Base-by-base conservation (phyloP, 192 early-diverging fungal species). In the Gigaspora rosea region DNA sequence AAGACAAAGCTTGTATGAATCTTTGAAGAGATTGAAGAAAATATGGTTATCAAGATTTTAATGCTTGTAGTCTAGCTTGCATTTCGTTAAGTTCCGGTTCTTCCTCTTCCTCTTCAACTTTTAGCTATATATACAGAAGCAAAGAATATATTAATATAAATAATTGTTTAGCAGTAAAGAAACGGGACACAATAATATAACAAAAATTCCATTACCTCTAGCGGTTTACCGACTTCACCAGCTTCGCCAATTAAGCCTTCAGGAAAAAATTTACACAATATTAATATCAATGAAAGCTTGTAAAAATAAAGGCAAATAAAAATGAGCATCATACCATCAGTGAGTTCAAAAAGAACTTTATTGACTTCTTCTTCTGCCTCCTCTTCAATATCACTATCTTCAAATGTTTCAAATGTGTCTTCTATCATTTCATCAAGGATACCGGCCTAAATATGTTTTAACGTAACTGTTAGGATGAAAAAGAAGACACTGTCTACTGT, bases 391-490 rank as follows among this genome's bases (percentile, higher is more conserved):
- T 93, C 95, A 2, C 94, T 94, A 51, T 97, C 96, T 57, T 97
- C 95, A 75, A 92, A 80, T 65, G 83, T 85, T 50, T 96, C 96
- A 77, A 99, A 88, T 66, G 93, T 89, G 79, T 97, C 96, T 71
- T 92, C 87, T 61, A 97, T 88, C 95, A 97, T 98, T 81, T 99
- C 97, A 80, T 94, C 92, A 69, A 99, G 96, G 74, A 99, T 89
- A 18, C 96, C 96, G 3, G 97, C 95, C 94, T 95, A 82, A 10
- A 8, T 18, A 47, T 16, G 12, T 18, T 56, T 52, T n/a, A 5
- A 56, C 4, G 18, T 15, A 18, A 5, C 12, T 15, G 12, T 56
- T 56, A 56, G 4, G 4, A 13, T n/a, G 5, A 56, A 52, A 13
- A 9, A 13, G 2, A 18, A 18, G 3, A 13, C 12, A 15, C 52